Percentiles rank a stretch among this genome's conserved stretches.
These are phyloP conservation scores for Eragrostis curvula DNA, from an alignment of 176 grass and related monocot genomes.

Conservation along the genomic window DNA sequence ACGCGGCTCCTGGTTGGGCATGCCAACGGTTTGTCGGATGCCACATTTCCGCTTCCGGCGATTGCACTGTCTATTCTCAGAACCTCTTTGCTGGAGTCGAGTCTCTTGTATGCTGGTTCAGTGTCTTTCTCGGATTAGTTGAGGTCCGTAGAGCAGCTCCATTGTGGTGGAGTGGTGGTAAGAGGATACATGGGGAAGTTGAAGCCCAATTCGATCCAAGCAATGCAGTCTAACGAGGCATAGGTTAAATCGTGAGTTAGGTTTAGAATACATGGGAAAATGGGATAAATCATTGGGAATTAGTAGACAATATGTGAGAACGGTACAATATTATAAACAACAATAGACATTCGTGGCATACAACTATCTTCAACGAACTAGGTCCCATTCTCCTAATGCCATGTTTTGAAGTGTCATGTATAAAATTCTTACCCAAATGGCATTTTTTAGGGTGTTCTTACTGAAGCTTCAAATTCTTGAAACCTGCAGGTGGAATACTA, in stretches of 20 bases:
- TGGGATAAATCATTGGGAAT: background rate
- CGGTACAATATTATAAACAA: too few relatives aligned
- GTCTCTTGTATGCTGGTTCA: background rate
- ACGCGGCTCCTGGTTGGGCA: background rate
- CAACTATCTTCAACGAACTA: background rate
- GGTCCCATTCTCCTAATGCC: background rate
- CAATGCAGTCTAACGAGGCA: background rate
- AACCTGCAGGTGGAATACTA: slow-evolving; percentile 89
- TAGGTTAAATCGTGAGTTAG: background rate
- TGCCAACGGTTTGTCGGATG: background rate
- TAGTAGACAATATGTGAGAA: background rate
- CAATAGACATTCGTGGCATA: background rate
- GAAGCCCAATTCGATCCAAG: background rate
- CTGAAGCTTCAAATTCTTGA: background rate
- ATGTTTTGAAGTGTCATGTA: background rate
- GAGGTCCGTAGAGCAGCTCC: background rate
- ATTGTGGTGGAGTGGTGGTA: background rate
- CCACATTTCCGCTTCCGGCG: background rate
- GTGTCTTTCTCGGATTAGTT: background rate
- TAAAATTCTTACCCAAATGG: background rate
- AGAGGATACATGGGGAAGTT: background rate
- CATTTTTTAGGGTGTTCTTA: background rate
- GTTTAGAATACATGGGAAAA: background rate
- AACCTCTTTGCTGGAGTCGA: background rate
- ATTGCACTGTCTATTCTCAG: background rate